These are phyloP conservation scores for Heterobasidion parviporum DNA, from an alignment of 1,284 basidiomycete species.

Conservation along the genomic window DNA sequence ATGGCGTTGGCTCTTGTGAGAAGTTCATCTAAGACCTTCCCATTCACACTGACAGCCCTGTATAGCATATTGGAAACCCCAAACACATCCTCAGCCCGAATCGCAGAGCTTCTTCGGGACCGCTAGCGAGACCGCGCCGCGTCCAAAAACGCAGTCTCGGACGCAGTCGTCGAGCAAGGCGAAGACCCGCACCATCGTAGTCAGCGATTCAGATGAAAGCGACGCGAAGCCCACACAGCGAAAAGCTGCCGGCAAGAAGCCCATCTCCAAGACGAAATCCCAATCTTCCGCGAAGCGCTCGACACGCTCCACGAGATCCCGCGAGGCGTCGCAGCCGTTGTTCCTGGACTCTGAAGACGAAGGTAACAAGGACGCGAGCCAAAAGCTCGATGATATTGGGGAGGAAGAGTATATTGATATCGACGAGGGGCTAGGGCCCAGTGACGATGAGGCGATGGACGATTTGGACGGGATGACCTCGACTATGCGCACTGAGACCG, in stretches of 20 bases:
- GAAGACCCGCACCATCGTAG: not conserved
- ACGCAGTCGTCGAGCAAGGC: not conserved
- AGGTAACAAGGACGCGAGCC: slow-evolving; percentile 7
- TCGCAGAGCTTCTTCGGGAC: slow-evolving; percentile 4
- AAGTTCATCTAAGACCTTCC: too few species aligned
- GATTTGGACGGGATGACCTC: slow-evolving; percentile 16
- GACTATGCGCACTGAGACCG: slow-evolving; percentile 24
- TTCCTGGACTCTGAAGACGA: slow-evolving; percentile 19
- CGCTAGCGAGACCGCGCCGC: not conserved
- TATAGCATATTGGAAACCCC: slow-evolving; percentile 47
- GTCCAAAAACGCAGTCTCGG: not conserved
- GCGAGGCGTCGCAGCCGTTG: slow-evolving; percentile 14
- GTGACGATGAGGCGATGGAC: not conserved
- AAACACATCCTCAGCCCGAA: slow-evolving; percentile 11
- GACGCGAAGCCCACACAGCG: not conserved
- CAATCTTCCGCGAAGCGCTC: not conserved
- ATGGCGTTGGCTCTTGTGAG: slow-evolving; percentile 47
- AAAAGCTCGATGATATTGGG: not conserved
- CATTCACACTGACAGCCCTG: not conserved
- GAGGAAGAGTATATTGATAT: not conserved
- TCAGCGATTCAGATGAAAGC: not conserved
- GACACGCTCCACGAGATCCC: not conserved
- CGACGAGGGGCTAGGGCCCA: not conserved
- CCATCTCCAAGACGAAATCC: not conserved
- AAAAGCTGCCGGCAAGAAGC: not conserved